Conservation (phyloP, 2,329 filamentous ascomycete genomes). For the Colletotrichum lupini region DNA sequence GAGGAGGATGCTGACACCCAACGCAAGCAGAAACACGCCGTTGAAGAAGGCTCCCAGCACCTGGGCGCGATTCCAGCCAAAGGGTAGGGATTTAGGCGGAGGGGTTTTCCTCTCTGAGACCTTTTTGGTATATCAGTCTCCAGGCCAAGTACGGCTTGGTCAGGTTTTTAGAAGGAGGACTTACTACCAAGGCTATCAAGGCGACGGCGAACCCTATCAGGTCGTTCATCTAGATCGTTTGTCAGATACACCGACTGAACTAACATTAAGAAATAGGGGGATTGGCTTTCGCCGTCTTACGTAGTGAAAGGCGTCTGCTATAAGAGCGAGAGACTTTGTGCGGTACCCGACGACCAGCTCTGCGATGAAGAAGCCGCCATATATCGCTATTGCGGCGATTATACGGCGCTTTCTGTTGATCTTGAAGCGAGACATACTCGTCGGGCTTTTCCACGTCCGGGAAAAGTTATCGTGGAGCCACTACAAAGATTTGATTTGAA, state of each 20-base stretch:
- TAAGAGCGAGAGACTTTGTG: conserved; percentile 76
- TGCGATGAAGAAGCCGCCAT: conserved; percentile 61
- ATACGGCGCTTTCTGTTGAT: conserved; percentile 57
- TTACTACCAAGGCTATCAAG: conserved; percentile 57
- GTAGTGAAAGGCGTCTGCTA: conserved; percentile 85
- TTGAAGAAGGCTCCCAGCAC: conserved; percentile 85
- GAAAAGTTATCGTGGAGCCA: too few relatives aligned
- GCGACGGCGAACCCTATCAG: conserved; percentile 76
- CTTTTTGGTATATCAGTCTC: conserved; percentile 46
- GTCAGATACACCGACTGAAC: not conserved
- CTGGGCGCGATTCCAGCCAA: conserved; percentile 82
- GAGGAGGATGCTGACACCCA: conserved; percentile 78
- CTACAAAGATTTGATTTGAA: too few relatives aligned
- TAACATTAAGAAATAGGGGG: not conserved
- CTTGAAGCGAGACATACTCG: conserved; percentile 36
- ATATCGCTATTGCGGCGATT: conserved; percentile 59
- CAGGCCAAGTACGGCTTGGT: too few relatives aligned
- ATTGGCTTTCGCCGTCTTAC: conserved; percentile 53
- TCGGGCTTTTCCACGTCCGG: too few relatives aligned
- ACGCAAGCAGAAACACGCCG: conserved; percentile 77
- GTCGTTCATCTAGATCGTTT: conserved; percentile 69
- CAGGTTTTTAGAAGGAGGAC: too few relatives aligned
- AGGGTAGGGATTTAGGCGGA: conserved; percentile 70
- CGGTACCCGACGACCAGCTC: conserved; percentile 74
- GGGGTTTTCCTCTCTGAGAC: conserved; percentile 66